A percentile compares a stretch with the other conserved stretches of the same genome.
phyloP scores from a whole-genome alignment of 768 basidiomycete genomes.

The Phaeotremella skinneri region DNA sequence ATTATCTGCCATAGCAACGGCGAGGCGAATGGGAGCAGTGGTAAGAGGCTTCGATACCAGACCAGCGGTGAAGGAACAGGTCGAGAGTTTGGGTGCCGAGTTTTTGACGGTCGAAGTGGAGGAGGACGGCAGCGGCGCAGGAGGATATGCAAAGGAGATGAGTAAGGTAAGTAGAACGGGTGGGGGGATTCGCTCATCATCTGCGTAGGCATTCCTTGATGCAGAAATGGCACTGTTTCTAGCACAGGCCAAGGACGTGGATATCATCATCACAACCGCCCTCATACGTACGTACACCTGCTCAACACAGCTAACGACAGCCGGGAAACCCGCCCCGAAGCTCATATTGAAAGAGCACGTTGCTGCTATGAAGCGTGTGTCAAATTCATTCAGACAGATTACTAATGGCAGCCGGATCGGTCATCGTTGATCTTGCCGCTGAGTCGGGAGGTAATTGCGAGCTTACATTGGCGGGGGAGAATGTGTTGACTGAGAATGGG shows the following conservation, averaged over 20 bases:
- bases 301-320: conserved; percentile 62
- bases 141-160: conserved; percentile 88
- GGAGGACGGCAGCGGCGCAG: conserved; percentile 77
- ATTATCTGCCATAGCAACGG: conserved; percentile 81
- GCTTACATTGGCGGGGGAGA: conserved; percentile 73
- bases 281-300: conserved; percentile 17
- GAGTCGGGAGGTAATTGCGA: conserved; percentile 90
- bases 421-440: conserved; percentile 80
- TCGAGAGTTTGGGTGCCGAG: conserved; percentile 84
- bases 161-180: conserved; percentile 61
- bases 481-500: conserved; percentile 62
- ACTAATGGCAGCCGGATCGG: conserved; percentile 59
- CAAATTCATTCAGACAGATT: neutral
- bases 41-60: conserved; percentile 86
- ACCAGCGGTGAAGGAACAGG: conserved; percentile 79
- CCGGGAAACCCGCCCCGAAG: conserved; percentile 81
- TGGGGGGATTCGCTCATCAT: neutral
- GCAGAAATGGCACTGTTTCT: conserved; percentile 82
- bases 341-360: conserved; percentile 82
- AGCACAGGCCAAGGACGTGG: conserved; percentile 83
- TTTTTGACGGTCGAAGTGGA: conserved; percentile 77
- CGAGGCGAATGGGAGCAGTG: conserved; percentile 75
- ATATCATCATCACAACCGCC: conserved; percentile 77
- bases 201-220: conserved; percentile 60
- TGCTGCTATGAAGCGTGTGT: conserved; percentile 74